Conservation (phyloP, 768 basidiomycete species). For the Lactarius sp. region DNA sequence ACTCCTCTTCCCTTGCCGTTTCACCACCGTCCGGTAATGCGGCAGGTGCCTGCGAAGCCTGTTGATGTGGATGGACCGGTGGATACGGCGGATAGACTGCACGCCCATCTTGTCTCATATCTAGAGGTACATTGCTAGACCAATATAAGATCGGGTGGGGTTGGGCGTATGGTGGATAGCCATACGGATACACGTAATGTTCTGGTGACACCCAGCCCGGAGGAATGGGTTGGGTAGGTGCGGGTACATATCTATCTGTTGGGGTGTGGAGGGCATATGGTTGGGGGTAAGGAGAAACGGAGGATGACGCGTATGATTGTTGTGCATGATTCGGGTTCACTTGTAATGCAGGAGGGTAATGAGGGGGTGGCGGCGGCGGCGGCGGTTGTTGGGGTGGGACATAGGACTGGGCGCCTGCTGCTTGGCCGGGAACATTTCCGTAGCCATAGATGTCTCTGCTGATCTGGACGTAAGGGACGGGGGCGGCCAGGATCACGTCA, state of each 20-base stretch:
- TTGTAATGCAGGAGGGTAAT: constrained; percentile 20
- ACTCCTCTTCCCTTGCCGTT: constrained; percentile 6
- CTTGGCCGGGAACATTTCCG: constrained; percentile 14
- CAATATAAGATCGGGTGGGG: constrained; percentile 38
- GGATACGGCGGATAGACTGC: constrained; percentile 18
- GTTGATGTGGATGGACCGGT: constrained; percentile 15
- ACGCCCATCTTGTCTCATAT: constrained; percentile 12
- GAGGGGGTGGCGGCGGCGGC: constrained; percentile 9
- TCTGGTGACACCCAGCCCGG: constrained; percentile 24
- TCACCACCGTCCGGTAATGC: constrained; percentile 5
- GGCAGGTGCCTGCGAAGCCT: constrained; percentile 2
- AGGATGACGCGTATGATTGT: constrained; percentile 23
- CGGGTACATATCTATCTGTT: constrained; percentile 19
- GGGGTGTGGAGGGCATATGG: constrained; percentile 23
- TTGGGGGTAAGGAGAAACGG: constrained; percentile 25
- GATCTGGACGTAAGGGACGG: constrained; percentile 22
- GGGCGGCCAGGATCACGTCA: constrained; percentile 19
- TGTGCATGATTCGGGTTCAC: constrained; percentile 22
- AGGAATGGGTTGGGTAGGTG: constrained; percentile 19
- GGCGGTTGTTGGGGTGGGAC: constrained; percentile 3
- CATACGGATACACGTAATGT: constrained; percentile 33
- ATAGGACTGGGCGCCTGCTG: constrained; percentile 6
- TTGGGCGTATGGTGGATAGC: constrained; percentile 22
- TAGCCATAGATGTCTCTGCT: constrained; percentile 20
- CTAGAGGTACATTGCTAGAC: constrained; percentile 29